phyloP scores from a whole-genome alignment of 306 rosid species.

The Ochetophila trinervis region DNA sequence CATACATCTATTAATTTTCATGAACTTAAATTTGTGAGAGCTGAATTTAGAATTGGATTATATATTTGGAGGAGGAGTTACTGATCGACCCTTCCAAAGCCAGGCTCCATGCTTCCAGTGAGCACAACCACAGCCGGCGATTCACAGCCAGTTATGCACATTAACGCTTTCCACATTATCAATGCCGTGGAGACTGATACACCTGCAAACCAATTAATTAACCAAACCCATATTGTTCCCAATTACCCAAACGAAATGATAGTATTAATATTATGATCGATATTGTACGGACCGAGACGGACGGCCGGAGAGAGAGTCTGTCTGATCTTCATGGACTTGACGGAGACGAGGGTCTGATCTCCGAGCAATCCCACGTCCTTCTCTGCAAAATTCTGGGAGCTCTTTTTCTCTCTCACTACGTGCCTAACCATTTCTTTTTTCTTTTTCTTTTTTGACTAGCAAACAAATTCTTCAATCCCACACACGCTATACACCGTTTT shows the following conservation, averaged over 20 bases:
- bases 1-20: too few species aligned
- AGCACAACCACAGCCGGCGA: slow-evolving; percentile 82
- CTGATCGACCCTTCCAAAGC: slow-evolving; percentile 67
- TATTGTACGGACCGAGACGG: slow-evolving; percentile 45
- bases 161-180: slow-evolving; percentile 71
- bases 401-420: too few species aligned
- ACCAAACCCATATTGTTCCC: too few species aligned
- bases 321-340: slow-evolving; percentile 59
- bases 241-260: neutral
- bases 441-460: too few species aligned
- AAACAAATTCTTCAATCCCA: too few species aligned
- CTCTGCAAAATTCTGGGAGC: neutral
- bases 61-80: too few species aligned
- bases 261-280: too few species aligned
- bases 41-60: too few species aligned
- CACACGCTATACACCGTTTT: too few species aligned
- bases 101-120: slow-evolving; percentile 91
- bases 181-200: slow-evolving; percentile 59
- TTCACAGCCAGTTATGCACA: slow-evolving; percentile 66
- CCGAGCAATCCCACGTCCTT: slow-evolving; percentile 52
- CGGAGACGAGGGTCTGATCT: slow-evolving; percentile 42
- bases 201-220: slow-evolving; percentile 36
- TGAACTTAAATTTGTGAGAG: too few species aligned
- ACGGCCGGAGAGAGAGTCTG: slow-evolving; percentile 42
- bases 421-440: too few species aligned